Conservation (phyloP, 1,284 basidiomycete genomes). For the Meripilus lineatus region DNA sequence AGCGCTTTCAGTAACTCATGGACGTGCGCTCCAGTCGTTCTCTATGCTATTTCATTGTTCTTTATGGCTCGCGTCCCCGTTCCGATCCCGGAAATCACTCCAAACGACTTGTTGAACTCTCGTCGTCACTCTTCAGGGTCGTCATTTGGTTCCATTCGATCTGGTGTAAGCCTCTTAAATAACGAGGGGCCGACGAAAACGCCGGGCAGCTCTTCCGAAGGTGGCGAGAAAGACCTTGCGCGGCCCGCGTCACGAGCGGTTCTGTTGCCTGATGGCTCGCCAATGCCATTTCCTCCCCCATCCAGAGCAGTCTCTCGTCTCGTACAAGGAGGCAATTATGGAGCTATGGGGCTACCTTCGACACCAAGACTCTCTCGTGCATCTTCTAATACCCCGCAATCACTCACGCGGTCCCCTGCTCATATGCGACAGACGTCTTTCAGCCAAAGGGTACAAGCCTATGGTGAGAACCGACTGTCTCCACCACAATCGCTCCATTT, state of each 20-base stretch:
- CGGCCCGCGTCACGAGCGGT: no score
- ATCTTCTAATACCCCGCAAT: conserved; percentile 11
- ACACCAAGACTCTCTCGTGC: conserved; percentile 3
- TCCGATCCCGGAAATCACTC: conserved; percentile 20
- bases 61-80: conserved; percentile 26
- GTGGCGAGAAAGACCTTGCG: neutral
- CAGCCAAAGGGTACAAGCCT: neutral
- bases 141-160: conserved; percentile 17
- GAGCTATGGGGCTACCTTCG: conserved; percentile 12
- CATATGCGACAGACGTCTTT: neutral
- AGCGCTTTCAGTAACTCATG: neutral
- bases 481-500: conserved; percentile 8
- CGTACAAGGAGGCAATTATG: conserved; percentile 11
- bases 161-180: conserved; percentile 15
- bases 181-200: conserved; percentile 3
- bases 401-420: conserved; percentile 5
- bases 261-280: conserved; percentile 11
- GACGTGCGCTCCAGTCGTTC: conserved; percentile 22
- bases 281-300: conserved; percentile 5
- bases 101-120: conserved; percentile 16
- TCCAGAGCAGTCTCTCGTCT: neutral
- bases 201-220: neutral
- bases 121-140: conserved; percentile 7
- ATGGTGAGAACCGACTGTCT: neutral
- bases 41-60: conserved; percentile 26